phyloP scores from a whole-genome alignment of 208 protist species.

The Crithidia bombi region DNA sequence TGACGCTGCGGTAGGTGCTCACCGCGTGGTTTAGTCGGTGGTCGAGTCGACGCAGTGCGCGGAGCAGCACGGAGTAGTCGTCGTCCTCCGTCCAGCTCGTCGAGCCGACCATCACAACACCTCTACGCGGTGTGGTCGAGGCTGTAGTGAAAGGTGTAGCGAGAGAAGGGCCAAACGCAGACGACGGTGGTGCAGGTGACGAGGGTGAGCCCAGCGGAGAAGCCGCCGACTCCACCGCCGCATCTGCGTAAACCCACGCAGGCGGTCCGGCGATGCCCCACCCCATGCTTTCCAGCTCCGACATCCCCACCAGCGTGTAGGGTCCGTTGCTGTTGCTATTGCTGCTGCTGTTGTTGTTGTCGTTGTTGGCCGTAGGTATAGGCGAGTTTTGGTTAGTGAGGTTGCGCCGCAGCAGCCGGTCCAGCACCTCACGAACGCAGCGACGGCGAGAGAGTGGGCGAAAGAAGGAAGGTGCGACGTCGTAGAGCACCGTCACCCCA shows the following conservation, averaged over 20 bases:
- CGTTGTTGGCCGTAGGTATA: no score
- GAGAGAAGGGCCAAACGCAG: not conserved
- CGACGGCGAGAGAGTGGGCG: slow-evolving; percentile 38
- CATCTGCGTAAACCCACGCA: slow-evolving; percentile 54
- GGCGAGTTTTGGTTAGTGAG: slow-evolving; percentile 4
- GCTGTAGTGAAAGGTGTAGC: no score
- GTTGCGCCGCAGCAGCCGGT: slow-evolving; percentile 28
- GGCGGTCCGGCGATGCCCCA: slow-evolving; percentile 75
- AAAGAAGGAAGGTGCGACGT: slow-evolving; percentile 81
- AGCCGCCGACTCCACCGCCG: slow-evolving; percentile 11
- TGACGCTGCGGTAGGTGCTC: not conserved
- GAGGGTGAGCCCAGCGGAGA: slow-evolving; percentile 11
- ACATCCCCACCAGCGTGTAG: slow-evolving; percentile 19
- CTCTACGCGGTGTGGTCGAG: slow-evolving; percentile 19
- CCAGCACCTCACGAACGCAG: slow-evolving; percentile 66
- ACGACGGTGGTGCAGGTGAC: not conserved
- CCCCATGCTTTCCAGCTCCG: slow-evolving; percentile 23
- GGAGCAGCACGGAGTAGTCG: slow-evolving; percentile 95
- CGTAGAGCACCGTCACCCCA: slow-evolving; percentile 70
- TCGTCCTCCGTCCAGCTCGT: slow-evolving; percentile 98
- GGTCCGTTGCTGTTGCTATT: not conserved
- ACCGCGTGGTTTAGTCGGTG: slow-evolving; percentile 51
- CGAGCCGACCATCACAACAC: slow-evolving; percentile 87
- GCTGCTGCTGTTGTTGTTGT: not conserved
- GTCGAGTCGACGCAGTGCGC: slow-evolving; percentile 86